These are phyloP conservation scores for Macrolepiota albuminosa DNA, from an alignment of 768 basidiomycete species.

Conservation along the genomic window DNA sequence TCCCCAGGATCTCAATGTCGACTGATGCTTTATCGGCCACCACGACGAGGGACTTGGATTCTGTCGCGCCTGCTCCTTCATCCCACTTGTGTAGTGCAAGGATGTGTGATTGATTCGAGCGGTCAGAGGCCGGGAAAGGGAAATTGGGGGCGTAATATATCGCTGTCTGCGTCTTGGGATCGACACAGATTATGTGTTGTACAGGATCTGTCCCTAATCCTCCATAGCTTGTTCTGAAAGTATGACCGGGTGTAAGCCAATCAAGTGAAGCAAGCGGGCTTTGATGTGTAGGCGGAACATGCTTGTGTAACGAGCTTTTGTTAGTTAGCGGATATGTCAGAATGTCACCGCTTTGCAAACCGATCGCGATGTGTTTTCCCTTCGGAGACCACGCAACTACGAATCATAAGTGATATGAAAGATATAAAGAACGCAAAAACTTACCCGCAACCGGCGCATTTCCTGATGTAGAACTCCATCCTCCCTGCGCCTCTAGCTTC, in stretches of 20 bases:
- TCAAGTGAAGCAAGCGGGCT: constrained; percentile 46
- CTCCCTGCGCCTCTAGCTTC: constrained; percentile 50
- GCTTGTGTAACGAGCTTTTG: constrained; percentile 48
- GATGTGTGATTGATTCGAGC: constrained; percentile 31
- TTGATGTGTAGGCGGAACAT: constrained; percentile 54
- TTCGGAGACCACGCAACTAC: constrained; percentile 83
- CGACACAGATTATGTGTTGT: constrained; percentile 42
- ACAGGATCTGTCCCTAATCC: constrained; percentile 31
- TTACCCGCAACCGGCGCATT: constrained; percentile 55
- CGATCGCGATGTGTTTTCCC: constrained; percentile 80
- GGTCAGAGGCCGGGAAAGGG: constrained; percentile 37
- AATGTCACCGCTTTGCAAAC: constrained; percentile 65
- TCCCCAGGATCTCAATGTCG: constrained; percentile 44
- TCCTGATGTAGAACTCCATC: constrained; percentile 45
- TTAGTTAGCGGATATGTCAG: constrained; percentile 59
- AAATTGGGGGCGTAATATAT: constrained; percentile 34
- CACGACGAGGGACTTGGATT: constrained; percentile 35
- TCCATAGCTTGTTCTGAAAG: constrained; percentile 63
- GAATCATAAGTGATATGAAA: not conserved
- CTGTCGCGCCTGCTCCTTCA: constrained; percentile 30
- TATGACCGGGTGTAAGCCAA: constrained; percentile 67
- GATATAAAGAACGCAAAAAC: constrained; percentile 19
- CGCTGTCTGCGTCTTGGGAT: constrained; percentile 35
- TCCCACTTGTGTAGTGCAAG: constrained; percentile 44
- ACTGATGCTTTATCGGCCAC: constrained; percentile 43